Conservation (phyloP, 768 basidiomycete genomes). For the Mycena sanguinolenta region DNA sequence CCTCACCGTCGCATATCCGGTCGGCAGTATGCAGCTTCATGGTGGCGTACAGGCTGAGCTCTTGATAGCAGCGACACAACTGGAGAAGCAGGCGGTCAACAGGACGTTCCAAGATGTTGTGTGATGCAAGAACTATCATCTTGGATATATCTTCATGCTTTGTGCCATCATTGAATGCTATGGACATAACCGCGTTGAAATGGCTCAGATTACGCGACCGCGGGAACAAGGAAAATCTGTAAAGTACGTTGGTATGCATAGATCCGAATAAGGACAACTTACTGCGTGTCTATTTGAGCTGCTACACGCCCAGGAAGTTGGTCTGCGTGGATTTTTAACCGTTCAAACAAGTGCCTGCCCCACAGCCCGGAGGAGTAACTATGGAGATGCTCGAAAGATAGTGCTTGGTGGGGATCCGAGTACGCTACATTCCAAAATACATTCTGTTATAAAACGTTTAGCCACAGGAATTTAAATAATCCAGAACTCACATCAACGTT, state of each 20-base stretch:
- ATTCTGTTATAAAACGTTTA: slow-evolving; percentile 48
- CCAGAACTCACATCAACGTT: not conserved
- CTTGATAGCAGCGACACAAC: not conserved
- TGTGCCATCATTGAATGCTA: too few species aligned
- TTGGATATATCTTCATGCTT: too few species aligned
- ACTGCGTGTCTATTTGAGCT: slow-evolving; percentile 33
- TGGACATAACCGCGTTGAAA: too few species aligned
- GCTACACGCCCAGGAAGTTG: slow-evolving; percentile 20
- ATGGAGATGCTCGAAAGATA: slow-evolving; percentile 57
- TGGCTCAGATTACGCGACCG: slow-evolving; percentile 38
- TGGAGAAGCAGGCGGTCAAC: not conserved
- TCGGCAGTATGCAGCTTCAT: not conserved
- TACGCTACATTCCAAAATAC: slow-evolving; percentile 53
- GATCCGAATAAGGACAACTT: not conserved
- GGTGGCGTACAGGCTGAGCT: not conserved
- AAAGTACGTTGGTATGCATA: not conserved
- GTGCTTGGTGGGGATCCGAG: slow-evolving; percentile 50
- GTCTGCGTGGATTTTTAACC: slow-evolving; percentile 41
- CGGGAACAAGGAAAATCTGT: not conserved
- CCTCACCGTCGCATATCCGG: not conserved
- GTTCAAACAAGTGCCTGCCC: slow-evolving; percentile 44
- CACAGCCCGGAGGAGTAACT: slow-evolving; percentile 28
- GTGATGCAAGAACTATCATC: too few species aligned
- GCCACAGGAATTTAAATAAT: not conserved
- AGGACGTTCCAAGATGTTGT: not conserved